These are phyloP conservation scores for Tolypocladium amazonense DNA, from an alignment of 2,329 filamentous ascomycete genomes.

Conservation along the genomic window DNA sequence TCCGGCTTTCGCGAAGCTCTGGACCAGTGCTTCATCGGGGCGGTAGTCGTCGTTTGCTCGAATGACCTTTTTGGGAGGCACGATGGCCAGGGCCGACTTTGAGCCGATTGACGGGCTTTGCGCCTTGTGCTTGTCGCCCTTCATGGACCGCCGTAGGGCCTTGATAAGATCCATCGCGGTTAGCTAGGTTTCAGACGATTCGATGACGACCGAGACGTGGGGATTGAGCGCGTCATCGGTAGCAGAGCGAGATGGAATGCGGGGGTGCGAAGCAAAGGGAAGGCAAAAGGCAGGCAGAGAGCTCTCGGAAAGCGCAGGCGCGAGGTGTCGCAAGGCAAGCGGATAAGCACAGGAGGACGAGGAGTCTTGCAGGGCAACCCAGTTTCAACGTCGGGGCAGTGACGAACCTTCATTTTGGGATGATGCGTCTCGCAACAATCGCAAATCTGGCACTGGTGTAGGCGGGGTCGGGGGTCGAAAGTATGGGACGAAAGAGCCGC, in stretches of 20 bases:
- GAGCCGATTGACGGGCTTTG: constrained; percentile 64
- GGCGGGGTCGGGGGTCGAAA: neutral
- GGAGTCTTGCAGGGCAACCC: constrained; percentile 2
- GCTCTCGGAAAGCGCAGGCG: neutral
- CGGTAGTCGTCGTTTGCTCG: constrained; percentile 91
- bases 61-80: constrained; percentile 95
- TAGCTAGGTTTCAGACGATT: constrained; percentile 15
- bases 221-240: neutral
- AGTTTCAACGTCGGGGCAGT: constrained; percentile 7
- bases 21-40: constrained; percentile 63
- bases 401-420: constrained; percentile 27
- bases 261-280: neutral
- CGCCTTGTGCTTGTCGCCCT: constrained; percentile 75
- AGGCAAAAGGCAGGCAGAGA: neutral
- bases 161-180: constrained; percentile 37
- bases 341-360: constrained; percentile 2
- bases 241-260: neutral
- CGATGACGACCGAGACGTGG: neutral
- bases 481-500: neutral
- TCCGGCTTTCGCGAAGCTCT: constrained; percentile 76
- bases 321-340: neutral
- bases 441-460: neutral
- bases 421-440: constrained; percentile 6
- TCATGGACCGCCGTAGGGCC: constrained; percentile 80
- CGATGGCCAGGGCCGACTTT: constrained; percentile 79